Percentiles rank a stretch among this genome's conserved stretches.
These are phyloP conservation scores for Gastroboletus turbinatus DNA, from an alignment of 1,284 basidiomycete species.

Conservation along the genomic window DNA sequence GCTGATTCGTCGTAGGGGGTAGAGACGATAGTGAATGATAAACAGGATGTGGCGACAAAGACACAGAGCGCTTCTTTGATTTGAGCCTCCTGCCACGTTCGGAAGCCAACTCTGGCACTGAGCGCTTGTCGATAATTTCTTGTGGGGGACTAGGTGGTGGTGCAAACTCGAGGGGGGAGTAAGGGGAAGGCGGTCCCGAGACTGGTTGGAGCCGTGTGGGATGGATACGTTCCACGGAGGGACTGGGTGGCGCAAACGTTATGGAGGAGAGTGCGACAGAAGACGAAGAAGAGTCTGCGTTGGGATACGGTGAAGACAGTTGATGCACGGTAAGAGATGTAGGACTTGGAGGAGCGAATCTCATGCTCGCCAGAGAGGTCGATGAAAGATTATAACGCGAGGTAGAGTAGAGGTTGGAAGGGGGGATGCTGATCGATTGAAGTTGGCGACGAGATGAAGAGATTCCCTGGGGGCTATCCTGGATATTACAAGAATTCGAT, in stretches of 20 bases:
- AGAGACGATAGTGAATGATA: constrained; percentile 16
- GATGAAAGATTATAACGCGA: constrained; percentile 19
- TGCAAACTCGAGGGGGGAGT: constrained; percentile 34
- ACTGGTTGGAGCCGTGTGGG: constrained; percentile 12
- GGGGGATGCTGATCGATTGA: constrained; percentile 23
- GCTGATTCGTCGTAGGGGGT: constrained; percentile 66
- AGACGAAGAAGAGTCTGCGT: constrained; percentile 12
- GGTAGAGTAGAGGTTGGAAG: constrained; percentile 18
- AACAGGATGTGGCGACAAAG: constrained; percentile 25
- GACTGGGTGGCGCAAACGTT: constrained; percentile 32
- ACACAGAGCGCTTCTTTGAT: constrained; percentile 27
- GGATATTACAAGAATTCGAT: constrained; percentile 15
- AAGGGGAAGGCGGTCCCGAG: constrained; percentile 28
- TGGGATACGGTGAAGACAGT: constrained; percentile 8
- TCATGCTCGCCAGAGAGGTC: constrained; percentile 30
- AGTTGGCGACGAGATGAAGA: constrained; percentile 11
- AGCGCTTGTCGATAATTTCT: constrained; percentile 36
- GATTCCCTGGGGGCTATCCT: not conserved
- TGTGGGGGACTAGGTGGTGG: constrained; percentile 17
- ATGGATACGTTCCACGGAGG: constrained; percentile 9
- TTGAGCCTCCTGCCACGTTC: constrained; percentile 17
- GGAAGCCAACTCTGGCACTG: constrained; percentile 35
- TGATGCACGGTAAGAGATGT: constrained; percentile 1
- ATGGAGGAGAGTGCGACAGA: constrained; percentile 27
- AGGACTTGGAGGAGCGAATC: constrained; percentile 34